These are phyloP conservation scores for Trichosporon sp. DNA, from an alignment of 1,284 basidiomycete genomes.

Conservation along the genomic window DNA sequence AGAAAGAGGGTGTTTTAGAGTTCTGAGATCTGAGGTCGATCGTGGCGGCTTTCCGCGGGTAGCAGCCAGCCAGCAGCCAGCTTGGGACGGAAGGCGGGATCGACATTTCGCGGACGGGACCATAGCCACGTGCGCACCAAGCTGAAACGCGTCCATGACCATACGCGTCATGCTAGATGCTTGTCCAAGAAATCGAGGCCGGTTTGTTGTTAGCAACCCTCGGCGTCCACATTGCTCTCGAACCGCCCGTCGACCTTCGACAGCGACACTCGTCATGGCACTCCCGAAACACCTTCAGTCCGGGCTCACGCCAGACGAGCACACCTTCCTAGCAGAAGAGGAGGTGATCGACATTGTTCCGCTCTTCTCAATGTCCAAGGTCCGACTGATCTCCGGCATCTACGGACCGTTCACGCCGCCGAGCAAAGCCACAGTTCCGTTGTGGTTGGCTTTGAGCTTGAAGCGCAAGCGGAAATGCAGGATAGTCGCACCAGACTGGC, in stretches of 20 bases:
- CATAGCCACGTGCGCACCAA: neutral
- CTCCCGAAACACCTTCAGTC: constrained; percentile 46
- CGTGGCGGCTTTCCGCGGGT: neutral
- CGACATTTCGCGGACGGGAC: neutral
- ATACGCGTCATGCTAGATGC: neutral
- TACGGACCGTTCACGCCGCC: constrained; percentile 92
- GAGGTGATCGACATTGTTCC: constrained; percentile 75
- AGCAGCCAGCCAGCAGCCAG: neutral
- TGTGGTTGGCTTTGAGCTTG: constrained; percentile 92
- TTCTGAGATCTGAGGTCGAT: neutral
- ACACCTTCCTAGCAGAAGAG: constrained; percentile 78
- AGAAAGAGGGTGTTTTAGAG: neutral
- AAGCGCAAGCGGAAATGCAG: constrained; percentile 92
- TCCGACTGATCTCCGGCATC: constrained; percentile 80
- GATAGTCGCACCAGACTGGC: constrained; percentile 83
- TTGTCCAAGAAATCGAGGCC: neutral
- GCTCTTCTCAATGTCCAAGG: constrained; percentile 76
- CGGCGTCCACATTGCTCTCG: neutral
- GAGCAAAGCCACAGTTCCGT: constrained; percentile 69
- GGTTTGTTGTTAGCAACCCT: neutral
- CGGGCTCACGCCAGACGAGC: constrained; percentile 56
- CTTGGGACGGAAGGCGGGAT: too few relatives aligned
- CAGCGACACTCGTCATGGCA: constrained; percentile 39
- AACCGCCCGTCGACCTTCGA: neutral
- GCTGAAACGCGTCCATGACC: neutral